Conservation (phyloP, 2,329 filamentous ascomycete genomes). For the Neofusicoccum laricinum region DNA sequence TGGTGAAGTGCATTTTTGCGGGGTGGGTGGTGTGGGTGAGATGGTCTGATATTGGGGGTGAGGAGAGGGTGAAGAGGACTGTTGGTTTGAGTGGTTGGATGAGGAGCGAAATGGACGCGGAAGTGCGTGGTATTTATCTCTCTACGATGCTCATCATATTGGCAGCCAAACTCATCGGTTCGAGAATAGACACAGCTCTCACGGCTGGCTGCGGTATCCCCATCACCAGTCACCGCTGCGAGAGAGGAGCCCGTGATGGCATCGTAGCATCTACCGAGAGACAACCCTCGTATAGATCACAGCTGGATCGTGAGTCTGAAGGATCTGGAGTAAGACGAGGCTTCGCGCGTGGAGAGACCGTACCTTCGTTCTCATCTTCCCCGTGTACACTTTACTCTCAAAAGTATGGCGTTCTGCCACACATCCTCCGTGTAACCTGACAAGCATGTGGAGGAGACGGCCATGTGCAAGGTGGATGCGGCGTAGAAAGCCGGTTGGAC, state of each 20-base stretch:
- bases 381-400: background rate
- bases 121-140: background rate
- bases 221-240: background rate
- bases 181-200: background rate
- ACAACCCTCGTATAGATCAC: background rate
- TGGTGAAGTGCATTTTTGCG: slow-evolving; percentile 22
- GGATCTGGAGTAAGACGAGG: background rate
- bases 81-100: background rate
- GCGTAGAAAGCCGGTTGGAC: background rate
- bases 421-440: background rate
- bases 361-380: background rate
- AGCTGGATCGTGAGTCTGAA: background rate
- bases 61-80: background rate
- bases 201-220: background rate
- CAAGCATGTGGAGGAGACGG: background rate
- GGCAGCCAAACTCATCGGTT: background rate
- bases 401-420: background rate
- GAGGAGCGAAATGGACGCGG: background rate
- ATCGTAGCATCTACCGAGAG: slow-evolving; percentile 6
- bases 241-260: background rate
- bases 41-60: background rate
- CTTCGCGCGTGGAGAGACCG: background rate
- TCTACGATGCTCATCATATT: background rate
- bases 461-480: background rate
- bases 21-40: background rate